Percentiles rank a stretch among this genome's conserved stretches.
Evolutionary conservation across 202 grass and related monocot species (phyloP).

Genomic region (Schoenoplectus triqueter): DNA sequence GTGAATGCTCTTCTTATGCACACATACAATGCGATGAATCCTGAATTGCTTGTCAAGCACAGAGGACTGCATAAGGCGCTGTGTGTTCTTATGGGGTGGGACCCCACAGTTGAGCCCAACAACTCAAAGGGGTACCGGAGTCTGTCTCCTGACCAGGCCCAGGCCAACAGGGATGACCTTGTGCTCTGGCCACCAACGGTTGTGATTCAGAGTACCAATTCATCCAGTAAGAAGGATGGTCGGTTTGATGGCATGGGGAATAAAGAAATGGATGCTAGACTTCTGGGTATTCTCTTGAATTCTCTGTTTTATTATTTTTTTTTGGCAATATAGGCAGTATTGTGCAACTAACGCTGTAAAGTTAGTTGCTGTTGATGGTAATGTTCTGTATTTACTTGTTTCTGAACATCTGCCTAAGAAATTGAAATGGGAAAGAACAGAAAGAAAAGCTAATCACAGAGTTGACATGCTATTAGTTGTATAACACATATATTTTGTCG

Average conservation of each 20-base stretch:
- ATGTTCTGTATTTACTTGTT: background rate
- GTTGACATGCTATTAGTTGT: background rate
- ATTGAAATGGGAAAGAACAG: background rate
- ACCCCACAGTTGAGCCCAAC: conserved; percentile 57
- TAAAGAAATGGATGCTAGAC: conserved; percentile 77
- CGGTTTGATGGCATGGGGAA: conserved; percentile 55
- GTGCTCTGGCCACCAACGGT: conserved; percentile 79
- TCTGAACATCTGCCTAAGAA: background rate
- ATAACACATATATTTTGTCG: background rate
- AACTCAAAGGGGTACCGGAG: conserved; percentile 53
- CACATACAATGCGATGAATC: conserved; percentile 64
- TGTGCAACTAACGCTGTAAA: background rate
- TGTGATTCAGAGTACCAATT: conserved; percentile 70
- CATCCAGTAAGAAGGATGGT: conserved; percentile 48
- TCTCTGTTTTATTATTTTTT: conserved; percentile 29
- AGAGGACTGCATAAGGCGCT: conserved; percentile 80
- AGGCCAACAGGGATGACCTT: conserved; percentile 75
- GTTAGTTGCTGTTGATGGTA: background rate
- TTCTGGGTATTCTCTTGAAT: conserved; percentile 62
- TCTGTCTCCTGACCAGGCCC: conserved; percentile 58
- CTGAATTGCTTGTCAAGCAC: conserved; percentile 69
- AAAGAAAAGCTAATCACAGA: conserved; percentile 11
- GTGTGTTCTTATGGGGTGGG: conserved; percentile 86
- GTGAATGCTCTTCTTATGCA: conserved; percentile 77
- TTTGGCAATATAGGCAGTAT: background rate